Evolutionary conservation across 1,139 yeast genomes (phyloP).

Genomic region (Saccharomycopsis phalli): DNA sequence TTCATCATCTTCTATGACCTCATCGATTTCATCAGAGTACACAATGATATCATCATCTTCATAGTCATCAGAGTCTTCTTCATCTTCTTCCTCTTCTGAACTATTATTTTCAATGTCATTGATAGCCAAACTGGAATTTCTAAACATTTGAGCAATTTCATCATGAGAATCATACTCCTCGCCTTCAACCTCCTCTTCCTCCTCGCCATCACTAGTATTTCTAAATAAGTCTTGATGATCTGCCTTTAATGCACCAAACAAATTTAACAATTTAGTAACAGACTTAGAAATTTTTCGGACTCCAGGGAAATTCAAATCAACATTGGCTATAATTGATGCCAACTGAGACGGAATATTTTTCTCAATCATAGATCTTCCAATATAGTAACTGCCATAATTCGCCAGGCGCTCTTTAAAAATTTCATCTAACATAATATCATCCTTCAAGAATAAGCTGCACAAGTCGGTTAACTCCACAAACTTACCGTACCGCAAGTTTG

Average conservation of each 20-base stretch:
- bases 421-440: slow-evolving; percentile 21
- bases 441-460: slow-evolving; percentile 35
- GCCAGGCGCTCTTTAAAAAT: slow-evolving; percentile 38
- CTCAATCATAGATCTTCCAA: slow-evolving; percentile 59
- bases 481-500: slow-evolving; percentile 42
- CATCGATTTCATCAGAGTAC: slow-evolving; percentile 22
- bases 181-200: slow-evolving; percentile 47
- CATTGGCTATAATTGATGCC: slow-evolving; percentile 47
- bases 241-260: slow-evolving; percentile 54
- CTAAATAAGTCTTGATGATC: slow-evolving; percentile 50
- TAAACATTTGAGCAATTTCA: slow-evolving; percentile 75
- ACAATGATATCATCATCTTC: slow-evolving; percentile 22
- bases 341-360: slow-evolving; percentile 52
- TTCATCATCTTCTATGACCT: slow-evolving; percentile 22
- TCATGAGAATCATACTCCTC: slow-evolving; percentile 54
- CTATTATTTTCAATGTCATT: slow-evolving; percentile 76
- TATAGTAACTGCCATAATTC: slow-evolving; percentile 47
- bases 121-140: slow-evolving; percentile 90
- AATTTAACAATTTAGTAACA: slow-evolving; percentile 52
- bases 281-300: slow-evolving; percentile 49
- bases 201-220: slow-evolving; percentile 41
- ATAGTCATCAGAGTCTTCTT: slow-evolving; percentile 22
- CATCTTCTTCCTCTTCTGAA: slow-evolving; percentile 46
- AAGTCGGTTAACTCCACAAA: slow-evolving; percentile 51
- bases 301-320: slow-evolving; percentile 67